A percentile compares a stretch with the other conserved stretches of the same genome.
These are phyloP conservation scores for Diplodia sapinea DNA, from an alignment of 2,329 filamentous ascomycete species.

Conservation along the genomic window DNA sequence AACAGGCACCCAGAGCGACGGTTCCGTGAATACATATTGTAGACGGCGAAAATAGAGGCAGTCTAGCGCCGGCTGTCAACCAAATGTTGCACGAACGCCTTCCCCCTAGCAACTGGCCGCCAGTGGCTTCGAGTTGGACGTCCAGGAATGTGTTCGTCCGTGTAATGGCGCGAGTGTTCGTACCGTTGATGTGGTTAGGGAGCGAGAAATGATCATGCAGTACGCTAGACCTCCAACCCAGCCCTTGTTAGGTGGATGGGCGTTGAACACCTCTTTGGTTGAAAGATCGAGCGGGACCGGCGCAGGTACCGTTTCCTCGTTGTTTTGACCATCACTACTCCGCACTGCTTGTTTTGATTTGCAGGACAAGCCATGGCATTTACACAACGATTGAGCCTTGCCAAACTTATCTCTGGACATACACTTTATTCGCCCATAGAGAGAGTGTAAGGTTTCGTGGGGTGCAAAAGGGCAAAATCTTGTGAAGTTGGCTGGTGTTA, in stretches of 20 bases:
- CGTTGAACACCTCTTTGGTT: background rate
- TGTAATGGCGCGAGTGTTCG: background rate
- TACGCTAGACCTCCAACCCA: background rate
- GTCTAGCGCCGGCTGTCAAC: background rate
- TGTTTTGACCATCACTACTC: background rate
- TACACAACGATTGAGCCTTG: too few relatives aligned
- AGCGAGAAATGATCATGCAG: background rate
- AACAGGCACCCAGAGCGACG: background rate
- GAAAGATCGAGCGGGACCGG: background rate
- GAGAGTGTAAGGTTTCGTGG: too few relatives aligned
- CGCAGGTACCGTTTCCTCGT: background rate
- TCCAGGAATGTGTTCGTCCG: background rate
- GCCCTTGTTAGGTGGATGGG: background rate
- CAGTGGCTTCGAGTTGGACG: background rate
- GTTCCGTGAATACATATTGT: background rate
- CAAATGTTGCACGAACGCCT: conserved; percentile 1
- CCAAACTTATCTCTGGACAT: too few relatives aligned
- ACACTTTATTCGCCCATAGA: too few relatives aligned
- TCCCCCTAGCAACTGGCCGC: background rate
- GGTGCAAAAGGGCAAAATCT: too few relatives aligned
- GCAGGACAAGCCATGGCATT: background rate
- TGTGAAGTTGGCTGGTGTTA: too few relatives aligned
- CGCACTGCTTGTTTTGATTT: background rate
- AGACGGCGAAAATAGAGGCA: background rate
- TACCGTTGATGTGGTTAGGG: background rate